Conservation (phyloP, 83 land plant genomes). For the Picea abies region DNA sequence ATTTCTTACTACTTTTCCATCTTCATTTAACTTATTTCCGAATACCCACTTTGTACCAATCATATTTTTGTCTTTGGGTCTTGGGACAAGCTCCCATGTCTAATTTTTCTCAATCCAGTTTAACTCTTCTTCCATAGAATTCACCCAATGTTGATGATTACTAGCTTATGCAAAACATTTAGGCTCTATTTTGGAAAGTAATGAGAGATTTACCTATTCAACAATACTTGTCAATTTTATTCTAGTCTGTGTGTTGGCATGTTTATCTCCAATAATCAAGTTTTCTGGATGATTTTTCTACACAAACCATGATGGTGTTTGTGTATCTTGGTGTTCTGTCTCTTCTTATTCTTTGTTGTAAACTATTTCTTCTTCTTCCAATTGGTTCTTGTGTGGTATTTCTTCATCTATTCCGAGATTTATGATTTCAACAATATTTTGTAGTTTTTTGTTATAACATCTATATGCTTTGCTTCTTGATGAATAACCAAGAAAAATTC, state of each 20-base stretch:
- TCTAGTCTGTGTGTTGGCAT: not conserved
- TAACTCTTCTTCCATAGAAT: not conserved
- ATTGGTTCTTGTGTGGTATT: not conserved
- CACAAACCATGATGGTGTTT: not conserved
- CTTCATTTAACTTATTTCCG: no score
- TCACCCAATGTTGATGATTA: not conserved
- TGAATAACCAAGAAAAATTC: not conserved
- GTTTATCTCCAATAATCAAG: not conserved
- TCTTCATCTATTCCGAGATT: not conserved
- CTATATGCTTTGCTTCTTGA: not conserved
- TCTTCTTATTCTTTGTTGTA: no score
- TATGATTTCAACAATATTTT: no score
- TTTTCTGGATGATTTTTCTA: not conserved
- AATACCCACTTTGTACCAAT: no score
- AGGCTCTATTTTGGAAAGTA: not conserved
- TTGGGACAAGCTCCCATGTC: not conserved
- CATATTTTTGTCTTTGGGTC: not conserved
- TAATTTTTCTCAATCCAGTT: not conserved
- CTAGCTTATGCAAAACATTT: not conserved
- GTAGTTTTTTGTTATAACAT: not conserved
- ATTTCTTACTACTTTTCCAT: no score
- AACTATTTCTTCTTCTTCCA: not conserved
- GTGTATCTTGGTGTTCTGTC: not conserved
- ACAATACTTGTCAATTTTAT: not conserved
- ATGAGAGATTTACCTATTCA: not conserved